Percentiles rank a stretch among this genome's conserved stretches.
phyloP scores from a whole-genome alignment of 345 rosid species.

The Murraya paniculata region DNA sequence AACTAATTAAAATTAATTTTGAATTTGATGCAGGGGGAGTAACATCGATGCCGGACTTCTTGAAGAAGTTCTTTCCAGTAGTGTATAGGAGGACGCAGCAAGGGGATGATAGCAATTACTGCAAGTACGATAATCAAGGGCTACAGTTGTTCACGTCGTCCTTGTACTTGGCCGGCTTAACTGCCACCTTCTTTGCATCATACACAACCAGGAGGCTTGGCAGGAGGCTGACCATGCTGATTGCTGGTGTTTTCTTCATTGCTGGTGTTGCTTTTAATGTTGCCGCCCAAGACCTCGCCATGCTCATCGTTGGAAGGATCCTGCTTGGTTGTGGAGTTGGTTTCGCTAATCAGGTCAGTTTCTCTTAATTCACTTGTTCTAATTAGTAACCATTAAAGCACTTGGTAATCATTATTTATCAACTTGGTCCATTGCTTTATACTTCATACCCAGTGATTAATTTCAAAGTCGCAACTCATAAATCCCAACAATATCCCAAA shows the following conservation, averaged over 20 bases:
- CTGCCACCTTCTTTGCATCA: conserved; percentile 89
- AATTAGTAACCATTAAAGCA: no score
- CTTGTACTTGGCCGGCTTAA: conserved; percentile 82
- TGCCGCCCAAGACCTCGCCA: conserved; percentile 76
- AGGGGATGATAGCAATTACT: conserved; percentile 51
- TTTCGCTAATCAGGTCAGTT: conserved; percentile 77
- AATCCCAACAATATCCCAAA: no score
- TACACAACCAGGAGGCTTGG: conserved; percentile 88
- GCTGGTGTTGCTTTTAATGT: conserved; percentile 68
- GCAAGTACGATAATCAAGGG: conserved; percentile 93
- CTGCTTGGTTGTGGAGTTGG: conserved; percentile 95
- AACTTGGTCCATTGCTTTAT: no score
- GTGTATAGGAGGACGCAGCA: conserved; percentile 47
- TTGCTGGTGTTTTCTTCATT: conserved; percentile 85
- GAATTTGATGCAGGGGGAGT: conserved; percentile 64
- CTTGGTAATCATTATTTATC: no score
- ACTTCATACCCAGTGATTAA: no score
- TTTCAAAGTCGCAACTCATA: no score
- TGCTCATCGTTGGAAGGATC: conserved; percentile 88
- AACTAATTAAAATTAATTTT: not conserved
- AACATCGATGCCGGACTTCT: conserved; percentile 79
- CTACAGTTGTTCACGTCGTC: conserved; percentile 90
- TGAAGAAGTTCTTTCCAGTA: conserved; percentile 74
- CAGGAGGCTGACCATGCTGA: conserved; percentile 73
- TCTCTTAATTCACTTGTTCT: not conserved